These are phyloP conservation scores for Melampsora americana DNA, from an alignment of 1,284 basidiomycete species.

Conservation along the genomic window DNA sequence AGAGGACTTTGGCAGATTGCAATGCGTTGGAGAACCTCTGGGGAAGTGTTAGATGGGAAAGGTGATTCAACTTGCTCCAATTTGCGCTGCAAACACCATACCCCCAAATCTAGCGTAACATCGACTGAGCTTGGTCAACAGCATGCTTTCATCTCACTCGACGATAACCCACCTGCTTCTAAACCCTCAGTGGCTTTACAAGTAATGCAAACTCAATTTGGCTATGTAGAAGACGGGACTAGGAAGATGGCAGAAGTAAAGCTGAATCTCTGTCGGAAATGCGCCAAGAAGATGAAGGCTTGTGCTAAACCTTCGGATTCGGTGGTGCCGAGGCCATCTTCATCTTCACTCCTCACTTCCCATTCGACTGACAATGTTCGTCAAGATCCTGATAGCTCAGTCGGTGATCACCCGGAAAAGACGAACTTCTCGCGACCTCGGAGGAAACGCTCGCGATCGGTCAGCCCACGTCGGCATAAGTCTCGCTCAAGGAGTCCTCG, in stretches of 20 bases:
- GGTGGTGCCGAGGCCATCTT: not conserved
- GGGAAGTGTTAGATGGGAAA: slow-evolving; percentile 41
- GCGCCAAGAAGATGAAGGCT: slow-evolving; percentile 34
- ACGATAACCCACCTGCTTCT: not conserved
- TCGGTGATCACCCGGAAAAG: not conserved
- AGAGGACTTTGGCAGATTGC: slow-evolving; percentile 29
- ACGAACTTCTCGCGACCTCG: not conserved
- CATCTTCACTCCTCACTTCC: not conserved
- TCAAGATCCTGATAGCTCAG: not conserved
- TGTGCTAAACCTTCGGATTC: not conserved
- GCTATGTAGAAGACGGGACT: slow-evolving; percentile 32
- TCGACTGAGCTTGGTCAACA: slow-evolving; percentile 20
- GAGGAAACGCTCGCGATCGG: not conserved
- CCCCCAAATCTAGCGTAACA: not conserved
- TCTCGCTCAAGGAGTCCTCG: slow-evolving; percentile 1
- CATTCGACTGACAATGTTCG: not conserved
- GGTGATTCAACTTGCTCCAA: slow-evolving; percentile 39
- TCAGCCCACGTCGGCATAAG: not conserved
- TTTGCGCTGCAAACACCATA: slow-evolving; percentile 34
- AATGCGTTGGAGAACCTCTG: slow-evolving; percentile 41
- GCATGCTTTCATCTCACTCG: slow-evolving; percentile 30
- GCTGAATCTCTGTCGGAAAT: slow-evolving; percentile 32
- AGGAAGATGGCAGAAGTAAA: slow-evolving; percentile 38
- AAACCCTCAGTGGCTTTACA: not conserved
- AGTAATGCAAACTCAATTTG: slow-evolving; percentile 30